Evolutionary conservation across 345 rosid species (phyloP).

Genomic region (Lepidium aucheri): DNA sequence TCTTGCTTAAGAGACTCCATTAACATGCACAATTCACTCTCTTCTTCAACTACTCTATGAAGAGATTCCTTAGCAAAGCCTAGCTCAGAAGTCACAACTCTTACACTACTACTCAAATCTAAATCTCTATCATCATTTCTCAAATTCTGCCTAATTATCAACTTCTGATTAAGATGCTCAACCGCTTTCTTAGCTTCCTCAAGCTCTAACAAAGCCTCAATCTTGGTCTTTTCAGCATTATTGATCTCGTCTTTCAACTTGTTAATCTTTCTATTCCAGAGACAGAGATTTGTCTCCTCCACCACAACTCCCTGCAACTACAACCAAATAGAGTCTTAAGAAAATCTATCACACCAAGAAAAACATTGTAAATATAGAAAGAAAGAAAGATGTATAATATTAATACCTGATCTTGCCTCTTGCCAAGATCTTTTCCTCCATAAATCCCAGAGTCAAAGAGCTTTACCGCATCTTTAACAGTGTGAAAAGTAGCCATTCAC

Average conservation of each 20-base stretch:
- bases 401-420: slow-evolving; percentile 38
- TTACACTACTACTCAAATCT: slow-evolving; percentile 43
- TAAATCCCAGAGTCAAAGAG: slow-evolving; percentile 77
- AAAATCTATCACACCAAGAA: not conserved
- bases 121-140: slow-evolving; percentile 46
- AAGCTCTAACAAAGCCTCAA: slow-evolving; percentile 66
- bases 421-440: slow-evolving; percentile 48
- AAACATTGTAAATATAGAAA: not conserved
- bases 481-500: slow-evolving; percentile 69
- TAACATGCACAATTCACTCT: slow-evolving; percentile 45
- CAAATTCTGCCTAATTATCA: slow-evolving; percentile 40
- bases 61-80: slow-evolving; percentile 78
- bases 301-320: slow-evolving; percentile 48
- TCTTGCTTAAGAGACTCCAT: slow-evolving; percentile 66
- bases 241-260: slow-evolving; percentile 58
- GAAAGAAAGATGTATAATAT: not conserved
- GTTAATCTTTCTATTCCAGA: slow-evolving; percentile 55
- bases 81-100: slow-evolving; percentile 65
- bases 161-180: slow-evolving; percentile 47
- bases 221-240: slow-evolving; percentile 60
- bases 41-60: slow-evolving; percentile 73
- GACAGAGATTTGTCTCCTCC: slow-evolving; percentile 65
- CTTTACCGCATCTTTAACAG: slow-evolving; percentile 87
- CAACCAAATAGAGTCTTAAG: not conserved
- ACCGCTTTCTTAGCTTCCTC: slow-evolving; percentile 57